Percentiles rank a stretch among this genome's conserved stretches.
These are phyloP conservation scores for Sporothrix pallida DNA, from an alignment of 2,329 filamentous ascomycete genomes.

Conservation along the genomic window DNA sequence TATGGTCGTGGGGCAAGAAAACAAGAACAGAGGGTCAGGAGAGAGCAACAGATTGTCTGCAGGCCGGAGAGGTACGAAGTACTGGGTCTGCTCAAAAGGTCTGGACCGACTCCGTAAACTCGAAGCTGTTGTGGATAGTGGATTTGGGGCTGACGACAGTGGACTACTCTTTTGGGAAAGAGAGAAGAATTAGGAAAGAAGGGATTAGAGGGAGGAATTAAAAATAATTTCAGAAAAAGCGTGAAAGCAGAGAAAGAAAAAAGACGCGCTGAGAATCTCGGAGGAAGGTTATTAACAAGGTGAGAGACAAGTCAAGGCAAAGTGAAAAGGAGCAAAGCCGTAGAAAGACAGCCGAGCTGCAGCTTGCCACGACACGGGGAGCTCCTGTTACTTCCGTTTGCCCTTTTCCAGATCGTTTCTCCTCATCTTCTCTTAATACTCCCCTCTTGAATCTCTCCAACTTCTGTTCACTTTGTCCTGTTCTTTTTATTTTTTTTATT, in stretches of 20 bases:
- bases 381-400: not conserved
- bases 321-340: not conserved
- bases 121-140: slow-evolving; percentile 1
- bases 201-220: not conserved
- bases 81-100: not conserved
- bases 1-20: slow-evolving; percentile 4
- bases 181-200: not conserved
- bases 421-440: not conserved
- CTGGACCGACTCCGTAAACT: not conserved
- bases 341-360: not conserved
- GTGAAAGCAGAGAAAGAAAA: not conserved
- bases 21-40: too few species aligned
- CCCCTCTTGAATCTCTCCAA: too few species aligned
- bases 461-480: not conserved
- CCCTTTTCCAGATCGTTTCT: not conserved
- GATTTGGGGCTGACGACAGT: slow-evolving; percentile 6
- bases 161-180: slow-evolving; percentile 22
- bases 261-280: not conserved
- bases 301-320: not conserved
- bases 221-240: not conserved
- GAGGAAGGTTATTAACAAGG: not conserved
- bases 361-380: slow-evolving; percentile 21
- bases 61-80: not conserved
- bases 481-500: not conserved
- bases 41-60: too few species aligned